phyloP scores from a whole-genome alignment of 1,284 basidiomycete genomes.

The Ganoderma resinaceum region DNA sequence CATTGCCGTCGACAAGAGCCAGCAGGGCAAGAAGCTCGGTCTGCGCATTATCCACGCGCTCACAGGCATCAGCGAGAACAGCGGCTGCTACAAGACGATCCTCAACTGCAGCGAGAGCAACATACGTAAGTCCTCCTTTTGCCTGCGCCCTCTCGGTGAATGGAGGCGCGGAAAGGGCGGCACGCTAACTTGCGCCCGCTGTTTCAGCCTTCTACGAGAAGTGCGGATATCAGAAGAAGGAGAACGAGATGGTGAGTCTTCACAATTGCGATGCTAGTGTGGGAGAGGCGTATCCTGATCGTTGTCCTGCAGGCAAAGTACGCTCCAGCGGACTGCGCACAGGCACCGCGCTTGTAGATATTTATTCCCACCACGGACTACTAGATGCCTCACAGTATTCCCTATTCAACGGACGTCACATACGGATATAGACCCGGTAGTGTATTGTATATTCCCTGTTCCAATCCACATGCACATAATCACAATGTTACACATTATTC shows the following conservation, averaged over 20 bases:
- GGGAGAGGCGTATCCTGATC: constrained; percentile 3
- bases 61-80: constrained; percentile 77
- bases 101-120: constrained; percentile 94
- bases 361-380: constrained; percentile 6
- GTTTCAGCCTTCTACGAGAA: constrained; percentile 92
- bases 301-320: constrained; percentile 56
- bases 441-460: constrained; percentile 23
- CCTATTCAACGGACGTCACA: constrained; percentile 26
- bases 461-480: constrained; percentile 19
- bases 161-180: not conserved
- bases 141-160: too few relatives aligned
- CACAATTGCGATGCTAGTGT: not conserved
- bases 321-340: constrained; percentile 48
- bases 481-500: not conserved
- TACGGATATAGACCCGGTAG: constrained; percentile 22
- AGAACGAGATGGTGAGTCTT: constrained; percentile 83
- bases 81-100: constrained; percentile 95
- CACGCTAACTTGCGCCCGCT: constrained; percentile 12
- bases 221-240: constrained; percentile 90
- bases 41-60: constrained; percentile 87
- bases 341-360: constrained; percentile 44
- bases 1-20: constrained; percentile 88
- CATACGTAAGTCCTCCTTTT: constrained; percentile 76
- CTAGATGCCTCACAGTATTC: not conserved
- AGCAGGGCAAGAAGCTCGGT: constrained; percentile 93